A percentile compares a stretch with the other conserved stretches of the same genome.
phyloP scores from a whole-genome alignment of 1,139 yeast genomes.

The Yarrowia galli region DNA sequence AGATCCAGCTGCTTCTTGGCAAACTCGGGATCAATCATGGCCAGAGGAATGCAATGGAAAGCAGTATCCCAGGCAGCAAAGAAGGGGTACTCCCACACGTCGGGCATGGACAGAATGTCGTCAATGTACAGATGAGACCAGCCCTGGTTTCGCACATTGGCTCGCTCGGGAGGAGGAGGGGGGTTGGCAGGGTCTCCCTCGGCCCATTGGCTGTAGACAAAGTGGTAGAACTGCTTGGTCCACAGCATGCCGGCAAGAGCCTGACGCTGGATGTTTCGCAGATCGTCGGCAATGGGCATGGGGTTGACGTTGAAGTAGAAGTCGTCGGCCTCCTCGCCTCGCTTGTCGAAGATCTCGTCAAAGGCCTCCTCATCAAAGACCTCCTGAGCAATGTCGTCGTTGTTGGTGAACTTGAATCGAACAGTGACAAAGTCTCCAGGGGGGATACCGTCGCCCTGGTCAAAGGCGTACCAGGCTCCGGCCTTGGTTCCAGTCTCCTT shows the following conservation, averaged over 20 bases:
- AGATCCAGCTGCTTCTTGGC: conserved; percentile 90
- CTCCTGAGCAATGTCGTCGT: conserved; percentile 44
- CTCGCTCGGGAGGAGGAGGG: conserved; percentile 80
- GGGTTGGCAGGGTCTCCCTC: conserved; percentile 83
- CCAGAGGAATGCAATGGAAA: conserved; percentile 92
- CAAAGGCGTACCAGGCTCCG: conserved; percentile 83
- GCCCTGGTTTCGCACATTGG: conserved; percentile 81
- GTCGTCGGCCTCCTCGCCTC: conserved; percentile 92
- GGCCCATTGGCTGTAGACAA: conserved; percentile 87
- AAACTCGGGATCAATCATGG: conserved; percentile 94
- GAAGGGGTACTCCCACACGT: conserved; percentile 96
- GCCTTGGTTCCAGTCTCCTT: conserved; percentile 73
- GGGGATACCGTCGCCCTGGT: conserved; percentile 77
- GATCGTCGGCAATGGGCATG: conserved; percentile 79
- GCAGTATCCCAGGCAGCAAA: conserved; percentile 99
- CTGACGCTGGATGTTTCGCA: conserved; percentile 88
- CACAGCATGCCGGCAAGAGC: conserved; percentile 94
- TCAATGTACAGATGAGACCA: conserved; percentile 93
- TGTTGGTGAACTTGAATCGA: conserved; percentile 72
- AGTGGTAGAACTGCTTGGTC: conserved; percentile 93
- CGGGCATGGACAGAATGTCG: conserved; percentile 90
- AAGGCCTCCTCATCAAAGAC: conserved; percentile 74
- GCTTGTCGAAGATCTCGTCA: conserved; percentile 73
- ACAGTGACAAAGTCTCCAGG: conserved; percentile 90
- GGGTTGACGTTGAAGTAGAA: conserved; percentile 93